A percentile compares a stretch with the other conserved stretches of the same genome.
phyloP scores from a whole-genome alignment of 2,329 filamentous ascomycete species.

The Neofusicoccum parvum region DNA sequence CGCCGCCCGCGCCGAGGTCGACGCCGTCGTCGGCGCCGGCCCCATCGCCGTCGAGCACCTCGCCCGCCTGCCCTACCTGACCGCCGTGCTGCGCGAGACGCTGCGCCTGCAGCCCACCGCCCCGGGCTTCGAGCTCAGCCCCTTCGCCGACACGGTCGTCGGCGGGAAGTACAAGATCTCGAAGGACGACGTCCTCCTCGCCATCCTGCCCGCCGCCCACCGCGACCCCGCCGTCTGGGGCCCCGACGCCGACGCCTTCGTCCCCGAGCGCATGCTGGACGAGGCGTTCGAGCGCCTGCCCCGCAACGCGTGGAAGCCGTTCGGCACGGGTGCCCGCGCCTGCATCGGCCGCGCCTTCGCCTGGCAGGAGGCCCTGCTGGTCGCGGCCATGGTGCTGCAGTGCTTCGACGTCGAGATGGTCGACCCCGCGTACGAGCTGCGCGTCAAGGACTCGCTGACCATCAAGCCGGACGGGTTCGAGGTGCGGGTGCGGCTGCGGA shows the following conservation, averaged over 20 bases:
- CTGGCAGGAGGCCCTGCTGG: conserved; percentile 56
- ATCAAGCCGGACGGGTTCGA: conserved; percentile 48
- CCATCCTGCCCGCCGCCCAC: conserved; percentile 40
- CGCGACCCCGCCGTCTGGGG: conserved; percentile 47
- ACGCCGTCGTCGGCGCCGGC: conserved; percentile 52
- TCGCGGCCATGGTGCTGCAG: conserved; percentile 46
- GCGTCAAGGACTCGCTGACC: conserved; percentile 48
- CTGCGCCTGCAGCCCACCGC: conserved; percentile 58
- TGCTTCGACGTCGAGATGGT: conserved; percentile 48
- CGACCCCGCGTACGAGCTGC: conserved; percentile 46
- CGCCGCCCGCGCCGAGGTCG: conserved; percentile 54
- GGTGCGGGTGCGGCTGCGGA: conserved; percentile 40
- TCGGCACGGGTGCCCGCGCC: conserved; percentile 55
- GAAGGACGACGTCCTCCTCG: conserved; percentile 34
- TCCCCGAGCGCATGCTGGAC: conserved; percentile 52
- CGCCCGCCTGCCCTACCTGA: conserved; percentile 55
- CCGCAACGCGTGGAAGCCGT: conserved; percentile 53
- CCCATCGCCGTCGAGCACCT: conserved; percentile 54
- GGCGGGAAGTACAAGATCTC: conserved; percentile 43
- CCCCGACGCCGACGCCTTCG: conserved; percentile 47
- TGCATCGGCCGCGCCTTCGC: conserved; percentile 59
- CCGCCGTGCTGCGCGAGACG: conserved; percentile 57
- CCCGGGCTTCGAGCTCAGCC: conserved; percentile 49
- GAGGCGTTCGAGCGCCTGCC: conserved; percentile 43
- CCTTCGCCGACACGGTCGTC: conserved; percentile 36